A percentile compares a stretch with the other conserved stretches of the same genome.
phyloP scores from a whole-genome alignment of 2,329 filamentous ascomycete genomes.

The Orbilia brochopaga region DNA sequence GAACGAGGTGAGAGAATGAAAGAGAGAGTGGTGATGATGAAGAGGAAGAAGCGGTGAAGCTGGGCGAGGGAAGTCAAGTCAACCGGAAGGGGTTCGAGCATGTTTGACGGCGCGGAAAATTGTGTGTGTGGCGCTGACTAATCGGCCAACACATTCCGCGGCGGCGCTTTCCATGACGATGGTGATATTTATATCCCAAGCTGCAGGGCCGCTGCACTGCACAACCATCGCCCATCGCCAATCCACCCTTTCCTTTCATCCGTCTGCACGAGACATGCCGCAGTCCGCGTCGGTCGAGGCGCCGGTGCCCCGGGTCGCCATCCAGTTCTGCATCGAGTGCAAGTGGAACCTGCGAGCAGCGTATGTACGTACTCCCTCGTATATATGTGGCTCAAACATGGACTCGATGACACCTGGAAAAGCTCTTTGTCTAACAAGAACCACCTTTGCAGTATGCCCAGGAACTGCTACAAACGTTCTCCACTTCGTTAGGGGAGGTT shows the following conservation, averaged over 20 bases:
- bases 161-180: neutral
- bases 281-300: constrained; percentile 38
- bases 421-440: neutral
- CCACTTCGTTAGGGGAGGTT: constrained; percentile 80
- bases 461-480: constrained; percentile 93
- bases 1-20: constrained; percentile 8
- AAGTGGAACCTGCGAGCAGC: constrained; percentile 88
- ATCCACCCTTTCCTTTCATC: neutral
- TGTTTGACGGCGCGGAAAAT: neutral
- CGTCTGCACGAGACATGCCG: constrained; percentile 2
- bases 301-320: constrained; percentile 60
- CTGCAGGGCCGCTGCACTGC: neutral
- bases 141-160: constrained; percentile 1
- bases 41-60: no score
- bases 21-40: neutral
- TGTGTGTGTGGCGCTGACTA: neutral
- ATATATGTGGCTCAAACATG: neutral
- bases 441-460: constrained; percentile 73
- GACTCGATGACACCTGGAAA: constrained; percentile 17
- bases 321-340: constrained; percentile 91
- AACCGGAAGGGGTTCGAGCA: neutral
- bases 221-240: neutral
- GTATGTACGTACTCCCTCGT: constrained; percentile 67
- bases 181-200: neutral
- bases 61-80: no score